These are phyloP conservation scores for Petrea volubilis DNA, from an alignment of 257 asterid genomes.

Conservation along the genomic window DNA sequence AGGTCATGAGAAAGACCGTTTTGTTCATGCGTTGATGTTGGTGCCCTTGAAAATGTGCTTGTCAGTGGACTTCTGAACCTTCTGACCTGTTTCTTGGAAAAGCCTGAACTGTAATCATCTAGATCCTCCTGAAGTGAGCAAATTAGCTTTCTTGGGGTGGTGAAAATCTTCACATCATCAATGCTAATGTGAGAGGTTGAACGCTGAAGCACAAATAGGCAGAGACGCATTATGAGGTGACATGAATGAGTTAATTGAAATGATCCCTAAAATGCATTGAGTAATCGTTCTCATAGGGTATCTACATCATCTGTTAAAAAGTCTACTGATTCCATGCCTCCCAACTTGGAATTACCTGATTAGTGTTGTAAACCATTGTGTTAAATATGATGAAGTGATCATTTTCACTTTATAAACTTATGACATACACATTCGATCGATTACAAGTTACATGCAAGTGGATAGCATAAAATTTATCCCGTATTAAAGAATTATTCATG, in stretches of 20 bases:
- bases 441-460: too few relatives aligned
- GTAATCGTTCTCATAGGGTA: too few relatives aligned
- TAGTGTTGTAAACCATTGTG: not conserved
- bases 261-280: not conserved
- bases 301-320: too few relatives aligned
- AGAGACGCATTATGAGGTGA: slow-evolving; percentile 15
- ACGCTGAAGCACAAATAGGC: slow-evolving; percentile 48
- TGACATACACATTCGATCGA: too few relatives aligned
- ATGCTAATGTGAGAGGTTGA: slow-evolving; percentile 53
- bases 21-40: slow-evolving; percentile 36
- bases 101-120: slow-evolving; percentile 38
- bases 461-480: not conserved
- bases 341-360: not conserved
- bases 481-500: not conserved
- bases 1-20: slow-evolving; percentile 27
- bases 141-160: slow-evolving; percentile 86
- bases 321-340: too few relatives aligned
- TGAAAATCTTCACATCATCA: slow-evolving; percentile 68
- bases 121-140: slow-evolving; percentile 87
- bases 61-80: slow-evolving; percentile 46
- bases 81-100: slow-evolving; percentile 41
- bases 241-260: not conserved
- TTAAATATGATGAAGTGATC: not conserved
- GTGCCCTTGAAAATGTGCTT: slow-evolving; percentile 41
- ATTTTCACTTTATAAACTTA: not conserved